Evolutionary conservation across 2,329 filamentous ascomycete genomes (phyloP), one percentile per base, ranked within the genome.

Genomic region (Knufia fluminis): DNA sequence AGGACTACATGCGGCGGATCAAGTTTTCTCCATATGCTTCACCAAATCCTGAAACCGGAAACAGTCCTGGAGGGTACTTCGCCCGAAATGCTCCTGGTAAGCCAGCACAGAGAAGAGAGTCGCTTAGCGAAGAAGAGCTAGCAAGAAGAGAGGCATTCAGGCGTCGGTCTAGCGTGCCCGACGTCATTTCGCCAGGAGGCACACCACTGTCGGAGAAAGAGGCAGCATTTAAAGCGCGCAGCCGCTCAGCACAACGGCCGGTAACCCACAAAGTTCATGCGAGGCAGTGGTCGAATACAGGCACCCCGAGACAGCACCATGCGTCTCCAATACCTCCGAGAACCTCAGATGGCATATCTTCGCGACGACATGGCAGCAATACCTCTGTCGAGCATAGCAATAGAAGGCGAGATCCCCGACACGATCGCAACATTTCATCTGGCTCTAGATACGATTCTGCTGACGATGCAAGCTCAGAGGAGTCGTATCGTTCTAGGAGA

Each of bases 1-100:
- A 77, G 49, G 82, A 90, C 49, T 59, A 62, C 63, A 69, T 60
- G 65, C 71, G 62, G 57, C 68, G 61, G 48, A 39, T 57, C 32
- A 58, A 58, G 46, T 54, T 52, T 14, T 59, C 61, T 9, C 59
- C 63, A 9, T 61, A 61, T 10, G 55, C 62, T 23, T 65, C 67
- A 4, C 61, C 67, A 2, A 62, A 57, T 32, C 49, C 48, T 4
- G 58, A 57, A 9, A 39, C 44, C 22, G 43, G 49, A 14, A 48
- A 54, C 35, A 51, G 52, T 46, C 46, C 50, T 17, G 56, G 57
- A n/a, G 53, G 57, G 43, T 58, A 58, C 48, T 59, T 60, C 45
- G 19, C 19, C 9, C 46, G 49, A n/a, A 28, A 47, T 23, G 49
- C 48, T 16, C 43, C 47, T 33, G 26, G 50, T 3, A 24, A 52